These are phyloP conservation scores for Saccharomycopsis fermentans DNA, from an alignment of 805 yeast species.

Conservation along the genomic window DNA sequence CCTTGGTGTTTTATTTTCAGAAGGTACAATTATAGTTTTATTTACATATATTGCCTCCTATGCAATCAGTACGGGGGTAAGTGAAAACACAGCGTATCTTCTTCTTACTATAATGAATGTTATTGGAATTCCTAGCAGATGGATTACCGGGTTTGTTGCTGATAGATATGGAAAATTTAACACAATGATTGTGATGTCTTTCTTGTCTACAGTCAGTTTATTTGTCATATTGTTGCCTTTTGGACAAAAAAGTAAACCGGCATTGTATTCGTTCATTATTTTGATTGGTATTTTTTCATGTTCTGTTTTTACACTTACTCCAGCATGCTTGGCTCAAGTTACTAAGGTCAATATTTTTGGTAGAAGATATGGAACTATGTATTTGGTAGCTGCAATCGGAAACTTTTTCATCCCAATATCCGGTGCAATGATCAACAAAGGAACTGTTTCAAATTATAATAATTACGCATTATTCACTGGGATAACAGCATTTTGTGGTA, in stretches of 20 bases:
- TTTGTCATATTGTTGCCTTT: conserved; percentile 31
- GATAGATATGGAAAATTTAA: conserved; percentile 45
- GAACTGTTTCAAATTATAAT: neutral
- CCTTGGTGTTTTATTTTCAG: conserved; percentile 37
- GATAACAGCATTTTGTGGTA: conserved; percentile 3
- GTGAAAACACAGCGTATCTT: conserved; percentile 32
- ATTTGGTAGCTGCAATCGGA: conserved; percentile 48
- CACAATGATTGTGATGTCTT: conserved; percentile 32
- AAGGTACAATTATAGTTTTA: conserved; percentile 34
- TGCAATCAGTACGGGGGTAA: conserved; percentile 37
- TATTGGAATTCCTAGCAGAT: conserved; percentile 34
- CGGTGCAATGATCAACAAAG: conserved; percentile 36
- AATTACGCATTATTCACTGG: conserved; percentile 9
- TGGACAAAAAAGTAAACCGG: conserved; percentile 25
- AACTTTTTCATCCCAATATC: conserved; percentile 41
- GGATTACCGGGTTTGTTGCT: conserved; percentile 34
- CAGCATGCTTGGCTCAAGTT: conserved; percentile 50
- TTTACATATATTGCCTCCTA: conserved; percentile 43
- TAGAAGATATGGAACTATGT: conserved; percentile 45
- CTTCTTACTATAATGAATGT: conserved; percentile 37
- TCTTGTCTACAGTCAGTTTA: conserved; percentile 24
- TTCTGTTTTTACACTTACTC: conserved; percentile 43
- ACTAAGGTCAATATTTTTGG: conserved; percentile 45
- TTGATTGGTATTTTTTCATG: conserved; percentile 46
- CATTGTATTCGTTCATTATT: conserved; percentile 35